These are phyloP conservation scores for Acanthamoeba lenticulata DNA, from an alignment of 208 protist species.

Conservation along the genomic window DNA sequence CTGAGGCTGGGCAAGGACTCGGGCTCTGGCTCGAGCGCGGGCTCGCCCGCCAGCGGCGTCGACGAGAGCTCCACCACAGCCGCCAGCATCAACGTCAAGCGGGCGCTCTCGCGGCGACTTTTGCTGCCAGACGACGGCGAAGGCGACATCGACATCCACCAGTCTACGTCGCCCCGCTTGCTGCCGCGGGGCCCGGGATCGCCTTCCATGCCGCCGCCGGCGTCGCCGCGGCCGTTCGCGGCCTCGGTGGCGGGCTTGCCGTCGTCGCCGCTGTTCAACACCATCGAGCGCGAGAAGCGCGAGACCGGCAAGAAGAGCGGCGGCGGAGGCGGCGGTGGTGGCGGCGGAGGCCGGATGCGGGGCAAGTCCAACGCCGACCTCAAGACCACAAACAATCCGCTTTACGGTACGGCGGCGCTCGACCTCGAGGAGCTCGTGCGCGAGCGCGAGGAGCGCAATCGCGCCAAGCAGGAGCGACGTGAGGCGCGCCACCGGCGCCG, in stretches of 20 bases:
- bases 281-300: neutral
- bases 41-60: too few species aligned
- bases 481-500: neutral
- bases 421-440: conserved; percentile 17
- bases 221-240: too few species aligned
- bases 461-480: neutral
- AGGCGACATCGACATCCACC: neutral
- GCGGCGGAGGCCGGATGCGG: neutral
- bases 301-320: neutral
- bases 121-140: neutral
- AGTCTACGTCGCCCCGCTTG: neutral
- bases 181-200: neutral
- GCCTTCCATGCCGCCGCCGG: neutral
- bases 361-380: neutral
- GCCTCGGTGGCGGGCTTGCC: neutral
- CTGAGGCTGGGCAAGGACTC: neutral
- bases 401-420: neutral
- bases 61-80: too few species aligned
- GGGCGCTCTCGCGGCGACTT: too few species aligned
- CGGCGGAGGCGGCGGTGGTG: neutral
- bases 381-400: neutral
- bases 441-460: neutral
- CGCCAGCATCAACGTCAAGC: too few species aligned
- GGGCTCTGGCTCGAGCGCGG: neutral
- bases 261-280: neutral